Evolutionary conservation across 768 basidiomycete species (phyloP), one percentile per base, ranked within the genome.

Genomic region (Rhodocollybia butyracea): DNA sequence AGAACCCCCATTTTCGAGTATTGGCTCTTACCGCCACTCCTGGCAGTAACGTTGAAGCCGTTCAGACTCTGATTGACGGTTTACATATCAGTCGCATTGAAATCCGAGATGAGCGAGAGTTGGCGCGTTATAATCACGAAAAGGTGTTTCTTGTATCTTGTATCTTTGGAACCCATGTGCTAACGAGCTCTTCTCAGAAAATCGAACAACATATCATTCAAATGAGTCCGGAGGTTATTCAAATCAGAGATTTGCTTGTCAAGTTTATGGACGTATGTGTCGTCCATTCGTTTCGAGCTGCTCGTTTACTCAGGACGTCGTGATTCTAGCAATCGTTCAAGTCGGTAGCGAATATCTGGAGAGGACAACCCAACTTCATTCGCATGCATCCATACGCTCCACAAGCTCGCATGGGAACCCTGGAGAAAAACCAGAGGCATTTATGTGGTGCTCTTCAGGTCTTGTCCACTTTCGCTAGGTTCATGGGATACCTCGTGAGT

Each of bases 11-110:
- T 69, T 95, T 96, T 65, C 86, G 97, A 15, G 76, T 98, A 8
- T 76, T 99, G 21, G 97, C 97, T 2, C 78, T 99, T 21, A 98
- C 94, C 5, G 97, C 97, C 2, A 99, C 97, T 6, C 97, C 97
- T 12, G 96, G 94, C 40, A 75, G 85, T 59, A 89, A 81, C 41
- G 84, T 88, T 1, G 91, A 94, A 32, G 85, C 86, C n/a, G 87
- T 98, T 2, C 97, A 99, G 69, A 75, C 71, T 5, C 84, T 99
- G 32, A 83, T 98, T n/a, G 93, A 98, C 66, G 85, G 87, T 17
- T 73, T 99, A 11, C 97, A 98, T 64, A 94, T 99, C 54, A 94
- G 94, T 61, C 84, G 85, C 56, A 95, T 99, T 55, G 96, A 98
- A 65, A 91, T 98, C 59, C 82, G 97, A 50, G 85, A 96, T 64